A percentile compares a stretch with the other conserved stretches of the same genome.
Evolutionary conservation across 148 eudicot species (phyloP).

Genomic region (Hydrangea macrophylla): DNA sequence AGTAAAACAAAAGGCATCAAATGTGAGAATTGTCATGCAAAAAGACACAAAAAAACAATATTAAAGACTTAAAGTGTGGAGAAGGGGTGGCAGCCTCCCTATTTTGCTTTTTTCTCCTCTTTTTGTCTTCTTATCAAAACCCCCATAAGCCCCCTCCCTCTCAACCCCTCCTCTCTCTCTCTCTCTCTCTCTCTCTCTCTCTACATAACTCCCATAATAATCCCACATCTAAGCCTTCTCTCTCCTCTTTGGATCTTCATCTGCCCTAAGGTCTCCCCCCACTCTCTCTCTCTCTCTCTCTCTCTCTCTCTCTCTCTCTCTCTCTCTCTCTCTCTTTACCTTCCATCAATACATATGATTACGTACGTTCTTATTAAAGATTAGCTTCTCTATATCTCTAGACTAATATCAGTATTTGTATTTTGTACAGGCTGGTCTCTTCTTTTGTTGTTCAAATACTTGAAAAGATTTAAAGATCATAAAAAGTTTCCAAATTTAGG

Average conservation of each 20-base stretch:
- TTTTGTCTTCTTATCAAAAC: conserved; percentile 32
- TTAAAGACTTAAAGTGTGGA: conserved; percentile 21
- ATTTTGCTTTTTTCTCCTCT: conserved; percentile 24
- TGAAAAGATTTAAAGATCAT: background rate
- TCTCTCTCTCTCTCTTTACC: background rate
- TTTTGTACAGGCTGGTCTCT: conserved; percentile 3
- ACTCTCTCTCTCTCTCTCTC: no score
- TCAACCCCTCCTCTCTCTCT: conserved; percentile 23
- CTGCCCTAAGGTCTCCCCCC: background rate
- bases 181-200: conserved; percentile 15
- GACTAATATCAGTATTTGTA: background rate
- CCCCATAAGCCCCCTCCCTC: conserved; percentile 13
- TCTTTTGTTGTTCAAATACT: background rate
- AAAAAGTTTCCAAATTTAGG: background rate
- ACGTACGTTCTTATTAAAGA: background rate
- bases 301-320: background rate
- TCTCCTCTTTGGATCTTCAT: background rate
- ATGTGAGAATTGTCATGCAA: no score
- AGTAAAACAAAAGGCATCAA: conserved; percentile 13
- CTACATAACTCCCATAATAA: background rate
- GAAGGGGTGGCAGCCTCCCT: conserved; percentile 35
- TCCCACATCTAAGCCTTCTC: no score
- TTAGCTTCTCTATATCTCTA: background rate
- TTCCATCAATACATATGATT: background rate
- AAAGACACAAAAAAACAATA: conserved; percentile 13